phyloP scores from a whole-genome alignment of 169 alveolate species.

The Cryptosporidium bovis region DNA sequence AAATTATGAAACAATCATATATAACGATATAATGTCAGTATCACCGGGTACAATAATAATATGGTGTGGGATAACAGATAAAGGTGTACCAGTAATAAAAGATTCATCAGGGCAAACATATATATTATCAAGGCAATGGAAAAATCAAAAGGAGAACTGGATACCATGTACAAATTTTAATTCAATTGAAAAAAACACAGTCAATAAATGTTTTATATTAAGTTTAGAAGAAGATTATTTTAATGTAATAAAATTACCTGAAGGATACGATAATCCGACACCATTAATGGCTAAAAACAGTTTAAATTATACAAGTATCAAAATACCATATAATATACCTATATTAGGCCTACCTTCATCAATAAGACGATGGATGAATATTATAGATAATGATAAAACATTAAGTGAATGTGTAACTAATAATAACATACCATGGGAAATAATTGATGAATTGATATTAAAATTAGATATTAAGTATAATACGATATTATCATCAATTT shows the following conservation, averaged over 20 bases:
- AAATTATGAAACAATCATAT: conserved; percentile 20
- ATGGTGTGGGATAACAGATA: conserved; percentile 66
- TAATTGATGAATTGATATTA: conserved; percentile 42
- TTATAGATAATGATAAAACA: conserved; percentile 51
- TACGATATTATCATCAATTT: neutral
- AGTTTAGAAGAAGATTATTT: conserved; percentile 36
- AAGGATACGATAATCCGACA: conserved; percentile 34
- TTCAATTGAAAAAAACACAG: conserved; percentile 13
- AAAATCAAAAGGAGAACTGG: conserved; percentile 63
- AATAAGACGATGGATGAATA: conserved; percentile 56
- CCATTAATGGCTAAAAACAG: conserved; percentile 65
- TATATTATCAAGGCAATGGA: conserved; percentile 61
- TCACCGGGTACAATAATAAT: conserved; percentile 53
- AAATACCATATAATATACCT: conserved; percentile 58
- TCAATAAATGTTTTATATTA: conserved; percentile 37
- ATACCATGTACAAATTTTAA: conserved; percentile 61
- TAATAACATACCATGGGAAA: conserved; percentile 64
- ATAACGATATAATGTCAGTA: conserved; percentile 34
- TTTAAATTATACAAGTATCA: conserved; percentile 19
- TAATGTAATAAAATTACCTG: conserved; percentile 67
- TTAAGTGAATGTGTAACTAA: conserved; percentile 62
- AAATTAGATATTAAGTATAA: conserved; percentile 16
- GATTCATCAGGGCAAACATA: conserved; percentile 67
- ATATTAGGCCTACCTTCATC: conserved; percentile 50
- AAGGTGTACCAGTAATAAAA: conserved; percentile 55